These are phyloP conservation scores for Vicia faba DNA, from an alignment of 306 rosid species.

Conservation along the genomic window DNA sequence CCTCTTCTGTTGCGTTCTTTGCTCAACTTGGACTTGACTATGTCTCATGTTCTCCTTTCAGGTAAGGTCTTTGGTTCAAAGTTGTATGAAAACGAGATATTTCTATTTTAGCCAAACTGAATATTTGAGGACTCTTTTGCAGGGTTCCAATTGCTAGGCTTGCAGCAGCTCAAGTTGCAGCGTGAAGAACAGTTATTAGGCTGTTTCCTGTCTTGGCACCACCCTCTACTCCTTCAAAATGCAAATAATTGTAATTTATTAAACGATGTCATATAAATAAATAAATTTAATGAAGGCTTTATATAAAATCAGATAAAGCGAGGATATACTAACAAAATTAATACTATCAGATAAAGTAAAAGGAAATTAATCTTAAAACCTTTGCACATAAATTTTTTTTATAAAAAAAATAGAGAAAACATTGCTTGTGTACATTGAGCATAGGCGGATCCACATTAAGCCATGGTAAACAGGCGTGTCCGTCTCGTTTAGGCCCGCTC, in stretches of 20 bases:
- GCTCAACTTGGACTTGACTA: conserved; percentile 93
- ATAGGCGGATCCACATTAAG: too few relatives aligned
- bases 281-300: conserved; percentile 18
- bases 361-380: conserved; percentile 4
- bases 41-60: conserved; percentile 98
- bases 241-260: conserved; percentile 40
- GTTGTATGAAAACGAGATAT: conserved; percentile 10
- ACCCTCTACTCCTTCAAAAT: conserved; percentile 36
- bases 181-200: conserved; percentile 22
- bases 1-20: conserved; percentile 93
- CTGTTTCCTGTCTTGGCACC: conserved; percentile 14
- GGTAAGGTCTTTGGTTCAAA: conserved; percentile 44
- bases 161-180: conserved; percentile 93
- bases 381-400: neutral
- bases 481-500: too few relatives aligned
- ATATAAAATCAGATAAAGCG: conserved; percentile 17
- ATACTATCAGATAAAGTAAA: conserved; percentile 28
- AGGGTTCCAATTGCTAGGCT: conserved; percentile 99
- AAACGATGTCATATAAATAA: conserved; percentile 12
- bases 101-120: conserved; percentile 25
- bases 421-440: conserved; percentile 30
- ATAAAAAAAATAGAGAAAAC: conserved; percentile 1
- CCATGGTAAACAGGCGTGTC: too few relatives aligned
- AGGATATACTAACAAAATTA: conserved; percentile 34
- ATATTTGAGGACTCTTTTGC: conserved; percentile 29